Evolutionary conservation across 768 basidiomycete species (phyloP).

Genomic region (Chalciporus pseudorubinellus): DNA sequence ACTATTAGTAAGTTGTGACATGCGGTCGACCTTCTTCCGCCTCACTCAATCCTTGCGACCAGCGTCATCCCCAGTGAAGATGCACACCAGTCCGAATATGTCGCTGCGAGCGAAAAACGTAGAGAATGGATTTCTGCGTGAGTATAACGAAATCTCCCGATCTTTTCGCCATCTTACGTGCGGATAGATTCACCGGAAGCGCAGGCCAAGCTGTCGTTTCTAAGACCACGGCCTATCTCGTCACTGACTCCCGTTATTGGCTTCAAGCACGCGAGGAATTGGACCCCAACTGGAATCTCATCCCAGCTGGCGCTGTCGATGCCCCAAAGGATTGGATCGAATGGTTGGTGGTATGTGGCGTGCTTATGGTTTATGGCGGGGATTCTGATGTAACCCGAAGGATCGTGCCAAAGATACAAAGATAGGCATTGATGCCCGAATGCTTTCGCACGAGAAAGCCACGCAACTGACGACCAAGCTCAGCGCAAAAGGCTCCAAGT

Average conservation of each 20-base stretch:
- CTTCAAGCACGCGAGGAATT: conserved; percentile 68
- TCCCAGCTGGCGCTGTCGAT: conserved; percentile 51
- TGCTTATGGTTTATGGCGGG: background rate
- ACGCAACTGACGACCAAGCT: conserved; percentile 58
- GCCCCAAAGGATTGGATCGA: conserved; percentile 75
- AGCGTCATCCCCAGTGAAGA: conserved; percentile 80
- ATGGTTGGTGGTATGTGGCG: conserved; percentile 59
- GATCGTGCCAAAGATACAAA: conserved; percentile 42
- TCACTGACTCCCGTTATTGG: conserved; percentile 88
- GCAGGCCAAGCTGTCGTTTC: conserved; percentile 74
- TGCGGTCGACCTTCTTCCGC: conserved; percentile 1
- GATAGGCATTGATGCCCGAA: conserved; percentile 83
- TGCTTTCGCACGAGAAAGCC: conserved; percentile 75
- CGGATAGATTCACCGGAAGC: conserved; percentile 57
- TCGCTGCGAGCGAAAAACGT: conserved; percentile 72
- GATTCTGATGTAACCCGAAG: conserved; percentile 21
- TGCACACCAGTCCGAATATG: conserved; percentile 82
- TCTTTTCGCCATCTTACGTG: conserved; percentile 11
- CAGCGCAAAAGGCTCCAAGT: conserved; percentile 51
- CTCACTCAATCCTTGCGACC: conserved; percentile 9
- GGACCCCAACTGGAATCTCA: conserved; percentile 70
- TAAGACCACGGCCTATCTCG: conserved; percentile 62
- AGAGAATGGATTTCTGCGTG: conserved; percentile 77
- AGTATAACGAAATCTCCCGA: conserved; percentile 34
- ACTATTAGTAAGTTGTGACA: conserved; percentile 64